phyloP scores from a whole-genome alignment of 371 early-diverging fungal genomes.

The Mortierella polycephala region DNA sequence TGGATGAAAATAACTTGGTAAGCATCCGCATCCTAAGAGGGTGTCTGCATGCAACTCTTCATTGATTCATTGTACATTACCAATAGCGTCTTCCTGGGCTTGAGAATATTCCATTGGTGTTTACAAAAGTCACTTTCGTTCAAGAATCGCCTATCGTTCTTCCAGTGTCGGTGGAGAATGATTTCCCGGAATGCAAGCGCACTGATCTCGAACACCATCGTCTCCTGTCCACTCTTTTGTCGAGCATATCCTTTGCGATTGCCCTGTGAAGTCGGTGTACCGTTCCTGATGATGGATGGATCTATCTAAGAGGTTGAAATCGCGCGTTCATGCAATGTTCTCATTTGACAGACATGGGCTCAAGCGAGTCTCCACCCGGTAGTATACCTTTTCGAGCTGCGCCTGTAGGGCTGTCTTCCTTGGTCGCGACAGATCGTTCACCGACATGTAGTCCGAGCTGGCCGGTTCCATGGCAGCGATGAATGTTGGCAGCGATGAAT shows the following conservation, averaged over 20 bases:
- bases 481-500: background rate
- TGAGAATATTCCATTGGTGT: conserved; percentile 37
- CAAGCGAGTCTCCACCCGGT: background rate
- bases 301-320: conserved; percentile 28
- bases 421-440: conserved; percentile 40
- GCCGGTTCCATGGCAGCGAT: conserved; percentile 21
- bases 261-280: conserved; percentile 17
- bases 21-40: no score
- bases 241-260: conserved; percentile 29
- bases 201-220: conserved; percentile 26
- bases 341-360: background rate
- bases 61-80: conserved; percentile 7
- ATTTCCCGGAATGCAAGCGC: conserved; percentile 47
- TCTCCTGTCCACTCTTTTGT: conserved; percentile 6
- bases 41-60: no score
- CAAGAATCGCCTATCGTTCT: conserved; percentile 23
- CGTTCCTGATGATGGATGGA: conserved; percentile 35
- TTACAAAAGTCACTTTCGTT: conserved; percentile 47
- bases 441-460: conserved; percentile 36
- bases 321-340: background rate
- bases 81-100: conserved; percentile 19
- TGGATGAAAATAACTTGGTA: no score
- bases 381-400: conserved; percentile 31
- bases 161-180: conserved; percentile 37
- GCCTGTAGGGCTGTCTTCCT: conserved; percentile 28